phyloP scores from a whole-genome alignment of 768 basidiomycete species.

The Auricularia sp. region DNA sequence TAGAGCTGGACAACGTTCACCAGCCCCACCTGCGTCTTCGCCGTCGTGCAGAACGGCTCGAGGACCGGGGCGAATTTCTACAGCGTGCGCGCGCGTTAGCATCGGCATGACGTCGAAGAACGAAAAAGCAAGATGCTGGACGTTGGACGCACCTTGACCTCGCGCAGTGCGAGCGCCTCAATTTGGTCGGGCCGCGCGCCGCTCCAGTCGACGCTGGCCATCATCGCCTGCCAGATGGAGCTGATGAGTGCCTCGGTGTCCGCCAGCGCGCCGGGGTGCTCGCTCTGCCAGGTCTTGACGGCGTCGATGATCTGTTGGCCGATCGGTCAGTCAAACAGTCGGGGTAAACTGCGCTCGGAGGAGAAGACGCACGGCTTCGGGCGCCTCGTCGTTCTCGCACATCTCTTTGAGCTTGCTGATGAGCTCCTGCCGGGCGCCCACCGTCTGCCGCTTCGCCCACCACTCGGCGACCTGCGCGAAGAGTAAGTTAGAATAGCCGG shows the following conservation, averaged over 20 bases:
- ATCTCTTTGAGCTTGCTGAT: conserved; percentile 58
- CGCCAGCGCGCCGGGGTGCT: no score
- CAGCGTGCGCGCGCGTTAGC: neutral
- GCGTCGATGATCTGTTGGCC: conserved; percentile 30
- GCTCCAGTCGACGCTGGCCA: conserved; percentile 76
- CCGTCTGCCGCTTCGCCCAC: conserved; percentile 86
- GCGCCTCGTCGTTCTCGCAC: conserved; percentile 56
- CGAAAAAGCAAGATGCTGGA: neutral
- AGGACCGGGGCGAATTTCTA: conserved; percentile 79
- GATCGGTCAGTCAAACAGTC: neutral
- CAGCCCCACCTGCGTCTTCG: conserved; percentile 86
- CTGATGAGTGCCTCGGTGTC: conserved; percentile 67
- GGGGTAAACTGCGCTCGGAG: neutral
- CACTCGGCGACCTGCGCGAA: conserved; percentile 60
- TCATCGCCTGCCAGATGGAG: conserved; percentile 88
- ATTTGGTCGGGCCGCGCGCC: conserved; percentile 79
- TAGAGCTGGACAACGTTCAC: conserved; percentile 94
- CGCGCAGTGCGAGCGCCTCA: conserved; percentile 76
- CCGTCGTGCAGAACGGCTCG: conserved; percentile 79
- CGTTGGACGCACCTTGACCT: conserved; percentile 55
- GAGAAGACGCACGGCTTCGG: conserved; percentile 42
- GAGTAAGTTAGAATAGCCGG: no score
- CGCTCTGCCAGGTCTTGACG: conserved; percentile 35
- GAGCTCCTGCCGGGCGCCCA: conserved; percentile 70
- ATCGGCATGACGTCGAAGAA: neutral